phyloP scores from a whole-genome alignment of 1,284 basidiomycete genomes.

The Cutaneotrichosporon daszewskae region DNA sequence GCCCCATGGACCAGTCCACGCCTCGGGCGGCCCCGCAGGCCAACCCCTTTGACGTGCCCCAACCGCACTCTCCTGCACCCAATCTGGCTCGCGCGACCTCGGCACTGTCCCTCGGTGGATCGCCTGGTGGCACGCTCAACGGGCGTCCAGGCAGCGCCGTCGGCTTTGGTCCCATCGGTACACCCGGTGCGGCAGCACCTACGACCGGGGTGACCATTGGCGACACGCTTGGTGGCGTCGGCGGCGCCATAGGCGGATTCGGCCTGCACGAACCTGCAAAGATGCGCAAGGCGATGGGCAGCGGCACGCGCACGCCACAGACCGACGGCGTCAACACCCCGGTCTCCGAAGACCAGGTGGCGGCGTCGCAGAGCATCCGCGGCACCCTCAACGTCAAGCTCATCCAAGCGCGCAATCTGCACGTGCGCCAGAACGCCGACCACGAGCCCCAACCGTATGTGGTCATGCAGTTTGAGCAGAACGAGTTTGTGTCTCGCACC shows the following conservation, averaged over 20 bases:
- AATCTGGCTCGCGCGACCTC: slow-evolving; percentile 44
- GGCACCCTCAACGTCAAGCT: slow-evolving; percentile 92
- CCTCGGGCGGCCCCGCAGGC: slow-evolving; percentile 56
- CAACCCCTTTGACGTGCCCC: slow-evolving; percentile 63
- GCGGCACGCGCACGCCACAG: slow-evolving; percentile 31
- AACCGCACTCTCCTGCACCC: slow-evolving; percentile 20
- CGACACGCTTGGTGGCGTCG: slow-evolving; percentile 35
- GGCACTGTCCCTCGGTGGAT: slow-evolving; percentile 36
- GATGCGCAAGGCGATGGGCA: slow-evolving; percentile 43
- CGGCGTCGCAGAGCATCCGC: slow-evolving; percentile 27
- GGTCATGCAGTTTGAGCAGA: slow-evolving; percentile 97
- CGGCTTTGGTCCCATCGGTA: slow-evolving; percentile 39
- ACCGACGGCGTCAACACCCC: slow-evolving; percentile 12
- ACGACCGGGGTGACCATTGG: slow-evolving; percentile 46
- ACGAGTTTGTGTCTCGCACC: slow-evolving; percentile 93
- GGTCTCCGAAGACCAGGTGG: slow-evolving; percentile 3
- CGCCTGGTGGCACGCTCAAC: slow-evolving; percentile 32
- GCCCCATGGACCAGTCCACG: slow-evolving; percentile 63
- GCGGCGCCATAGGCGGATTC: slow-evolving; percentile 36
- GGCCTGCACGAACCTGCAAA: slow-evolving; percentile 47
- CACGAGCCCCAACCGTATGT: slow-evolving; percentile 75
- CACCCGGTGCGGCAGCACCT: slow-evolving; percentile 41
- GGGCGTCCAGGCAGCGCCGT: slow-evolving; percentile 41
- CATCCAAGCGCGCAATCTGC: slow-evolving; percentile 83
- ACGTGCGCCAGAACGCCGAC: slow-evolving; percentile 55